Conservation (phyloP, 2,329 filamentous ascomycete genomes). For the Ophiostoma ips region DNA sequence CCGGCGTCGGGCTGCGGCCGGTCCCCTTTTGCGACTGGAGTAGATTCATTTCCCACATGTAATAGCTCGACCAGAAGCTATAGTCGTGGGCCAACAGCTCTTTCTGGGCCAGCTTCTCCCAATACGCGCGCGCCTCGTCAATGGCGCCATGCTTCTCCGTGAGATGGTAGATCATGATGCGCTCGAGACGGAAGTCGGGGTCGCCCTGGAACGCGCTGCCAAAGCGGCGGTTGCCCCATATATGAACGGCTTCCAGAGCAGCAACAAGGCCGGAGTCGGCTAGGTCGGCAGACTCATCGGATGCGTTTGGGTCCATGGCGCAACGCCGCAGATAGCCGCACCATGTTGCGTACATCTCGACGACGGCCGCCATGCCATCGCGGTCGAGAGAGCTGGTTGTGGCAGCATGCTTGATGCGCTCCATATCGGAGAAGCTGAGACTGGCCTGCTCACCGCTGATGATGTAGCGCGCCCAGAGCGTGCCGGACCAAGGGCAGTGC, state of each 20-base stretch:
- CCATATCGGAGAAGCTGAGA: conserved; percentile 65
- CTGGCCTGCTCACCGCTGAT: conserved; percentile 68
- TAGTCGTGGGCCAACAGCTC: conserved; percentile 60
- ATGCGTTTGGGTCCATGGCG: conserved; percentile 59
- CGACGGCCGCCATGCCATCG: conserved; percentile 71
- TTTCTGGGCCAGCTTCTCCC: conserved; percentile 54
- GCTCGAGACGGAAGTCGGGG: conserved; percentile 74
- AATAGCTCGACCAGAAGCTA: conserved; percentile 89
- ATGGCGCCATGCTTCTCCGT: conserved; percentile 70
- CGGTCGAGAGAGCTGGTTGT: conserved; percentile 77
- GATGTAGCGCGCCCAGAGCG: conserved; percentile 81
- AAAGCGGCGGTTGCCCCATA: conserved; percentile 63
- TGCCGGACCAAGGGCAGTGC: conserved; percentile 87
- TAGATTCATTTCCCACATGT: conserved; percentile 75
- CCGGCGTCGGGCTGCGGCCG: conserved; percentile 37
- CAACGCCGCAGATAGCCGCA: conserved; percentile 83
- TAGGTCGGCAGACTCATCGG: conserved; percentile 73
- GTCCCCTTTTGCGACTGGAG: conserved; percentile 35
- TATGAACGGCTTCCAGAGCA: conserved; percentile 71
- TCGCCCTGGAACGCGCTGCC: conserved; percentile 71
- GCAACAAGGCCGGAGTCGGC: conserved; percentile 81
- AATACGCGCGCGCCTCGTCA: conserved; percentile 63
- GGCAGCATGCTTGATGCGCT: conserved; percentile 81
- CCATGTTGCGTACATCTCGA: conserved; percentile 89
- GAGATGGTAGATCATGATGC: conserved; percentile 82